A percentile compares a stretch with the other conserved stretches of the same genome.
Evolutionary conservation across 192 early-diverging fungal genomes (phyloP).

Genomic region (Geranomyces variabilis): DNA sequence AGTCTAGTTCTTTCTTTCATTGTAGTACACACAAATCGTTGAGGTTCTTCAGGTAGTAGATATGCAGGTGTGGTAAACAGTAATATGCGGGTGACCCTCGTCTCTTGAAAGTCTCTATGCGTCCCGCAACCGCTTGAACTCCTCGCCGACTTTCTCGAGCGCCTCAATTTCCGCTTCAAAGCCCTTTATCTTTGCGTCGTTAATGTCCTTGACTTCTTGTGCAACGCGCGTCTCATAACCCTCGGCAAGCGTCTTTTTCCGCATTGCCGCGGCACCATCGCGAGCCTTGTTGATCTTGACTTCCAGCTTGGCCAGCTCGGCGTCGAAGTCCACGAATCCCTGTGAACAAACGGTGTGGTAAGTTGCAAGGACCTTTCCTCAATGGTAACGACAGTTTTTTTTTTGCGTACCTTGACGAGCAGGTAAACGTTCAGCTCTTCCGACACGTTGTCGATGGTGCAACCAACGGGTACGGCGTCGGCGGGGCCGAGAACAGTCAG

Average conservation of each 20-base stretch:
- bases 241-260: slow-evolving; percentile 65
- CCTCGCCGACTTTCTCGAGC: slow-evolving; percentile 65
- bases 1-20: too few relatives aligned
- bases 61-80: too few relatives aligned
- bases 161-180: slow-evolving; percentile 79
- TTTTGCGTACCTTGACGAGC: slow-evolving; percentile 57
- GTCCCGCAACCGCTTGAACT: slow-evolving; percentile 57
- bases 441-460: slow-evolving; percentile 70
- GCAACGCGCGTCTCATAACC: slow-evolving; percentile 76
- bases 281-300: slow-evolving; percentile 69
- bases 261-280: slow-evolving; percentile 59
- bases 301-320: slow-evolving; percentile 80
- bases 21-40: too few relatives aligned
- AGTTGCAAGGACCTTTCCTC: too few relatives aligned
- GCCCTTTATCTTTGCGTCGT: slow-evolving; percentile 69
- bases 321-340: slow-evolving; percentile 78
- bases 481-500: slow-evolving; percentile 61
- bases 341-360: slow-evolving; percentile 22
- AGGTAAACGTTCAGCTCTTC: slow-evolving; percentile 75
- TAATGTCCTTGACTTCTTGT: slow-evolving; percentile 70
- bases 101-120: slow-evolving; percentile 6
- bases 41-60: too few relatives aligned
- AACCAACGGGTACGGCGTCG: slow-evolving; percentile 73
- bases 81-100: too few relatives aligned
- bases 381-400: neutral